Conservation (phyloP, 164 flowering plant species). For the Warburgia ugandensis region DNA sequence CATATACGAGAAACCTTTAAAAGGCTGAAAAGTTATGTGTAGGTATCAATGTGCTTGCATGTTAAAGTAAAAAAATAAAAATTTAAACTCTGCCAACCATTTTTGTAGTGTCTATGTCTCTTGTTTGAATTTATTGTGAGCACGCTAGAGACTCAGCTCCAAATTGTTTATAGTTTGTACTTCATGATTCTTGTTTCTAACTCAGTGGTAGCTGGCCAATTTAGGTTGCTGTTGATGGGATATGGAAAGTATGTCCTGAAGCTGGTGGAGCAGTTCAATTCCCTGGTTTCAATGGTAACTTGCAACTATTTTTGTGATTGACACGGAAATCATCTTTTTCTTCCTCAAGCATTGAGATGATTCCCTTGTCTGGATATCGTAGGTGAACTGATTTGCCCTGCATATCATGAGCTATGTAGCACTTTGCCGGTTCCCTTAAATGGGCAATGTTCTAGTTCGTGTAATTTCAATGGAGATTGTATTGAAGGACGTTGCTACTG, state of each 20-base stretch:
- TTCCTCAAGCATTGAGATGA: background rate
- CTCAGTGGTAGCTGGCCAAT: background rate
- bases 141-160: no score
- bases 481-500: conserved; percentile 75
- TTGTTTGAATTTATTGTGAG: no score
- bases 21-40: no score
- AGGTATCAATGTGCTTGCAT: no score
- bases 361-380: conserved; percentile 4
- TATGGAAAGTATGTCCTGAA: conserved; percentile 87
- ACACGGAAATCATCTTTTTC: no score
- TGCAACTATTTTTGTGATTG: conserved; percentile 1
- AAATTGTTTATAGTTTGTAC: no score
- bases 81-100: no score
- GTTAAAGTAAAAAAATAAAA: no score
- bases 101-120: no score
- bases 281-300: conserved; percentile 81
- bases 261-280: conserved; percentile 82
- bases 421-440: conserved; percentile 25
- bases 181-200: background rate
- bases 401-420: conserved; percentile 81
- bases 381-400: conserved; percentile 91
- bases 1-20: no score
- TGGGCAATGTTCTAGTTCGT: conserved; percentile 72
- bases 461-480: conserved; percentile 88
- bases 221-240: conserved; percentile 95